Percentiles rank a stretch among this genome's conserved stretches.
phyloP scores from a whole-genome alignment of 768 basidiomycete species.

The Xerocomellus chrysenteron region DNA sequence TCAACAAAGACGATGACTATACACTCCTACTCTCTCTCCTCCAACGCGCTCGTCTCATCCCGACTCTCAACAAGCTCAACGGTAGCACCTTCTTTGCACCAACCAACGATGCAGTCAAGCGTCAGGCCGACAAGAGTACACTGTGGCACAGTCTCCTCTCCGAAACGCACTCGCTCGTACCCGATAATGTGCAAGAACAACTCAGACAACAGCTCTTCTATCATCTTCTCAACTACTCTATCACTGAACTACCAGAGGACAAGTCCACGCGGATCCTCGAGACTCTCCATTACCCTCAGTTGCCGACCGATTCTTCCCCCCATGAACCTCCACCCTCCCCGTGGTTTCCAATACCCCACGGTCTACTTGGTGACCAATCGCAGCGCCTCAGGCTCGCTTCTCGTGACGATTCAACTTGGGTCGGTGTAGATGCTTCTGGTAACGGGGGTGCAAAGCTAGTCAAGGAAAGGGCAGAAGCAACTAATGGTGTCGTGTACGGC shows the following conservation, averaged over 20 bases:
- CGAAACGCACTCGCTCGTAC: constrained; percentile 35
- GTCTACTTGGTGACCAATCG: constrained; percentile 75
- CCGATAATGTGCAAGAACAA: constrained; percentile 80
- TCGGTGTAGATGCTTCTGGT: constrained; percentile 79
- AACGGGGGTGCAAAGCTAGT: constrained; percentile 68
- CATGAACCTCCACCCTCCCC: constrained; percentile 70
- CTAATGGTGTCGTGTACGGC: constrained; percentile 79
- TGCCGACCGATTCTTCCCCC: constrained; percentile 57
- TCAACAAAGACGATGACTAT: constrained; percentile 76
- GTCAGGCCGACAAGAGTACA: constrained; percentile 35
- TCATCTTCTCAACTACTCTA: constrained; percentile 83
- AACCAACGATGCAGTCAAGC: constrained; percentile 84
- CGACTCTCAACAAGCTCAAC: constrained; percentile 85
- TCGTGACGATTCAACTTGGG: constrained; percentile 47
- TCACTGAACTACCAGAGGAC: constrained; percentile 46
- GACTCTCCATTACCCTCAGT: constrained; percentile 74
- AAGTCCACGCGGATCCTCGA: constrained; percentile 40
- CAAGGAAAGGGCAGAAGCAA: constrained; percentile 54
- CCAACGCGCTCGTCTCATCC: constrained; percentile 84
- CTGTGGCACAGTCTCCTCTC: constrained; percentile 34
- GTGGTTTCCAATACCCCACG: constrained; percentile 83
- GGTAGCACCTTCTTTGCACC: constrained; percentile 90
- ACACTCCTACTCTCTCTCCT: constrained; percentile 71
- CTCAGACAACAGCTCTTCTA: constrained; percentile 93
- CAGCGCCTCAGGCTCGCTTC: constrained; percentile 73